A percentile compares a stretch with the other conserved stretches of the same genome.
phyloP scores from a whole-genome alignment of 2,329 filamentous ascomycete species.

The Epichloe coenophiala region DNA sequence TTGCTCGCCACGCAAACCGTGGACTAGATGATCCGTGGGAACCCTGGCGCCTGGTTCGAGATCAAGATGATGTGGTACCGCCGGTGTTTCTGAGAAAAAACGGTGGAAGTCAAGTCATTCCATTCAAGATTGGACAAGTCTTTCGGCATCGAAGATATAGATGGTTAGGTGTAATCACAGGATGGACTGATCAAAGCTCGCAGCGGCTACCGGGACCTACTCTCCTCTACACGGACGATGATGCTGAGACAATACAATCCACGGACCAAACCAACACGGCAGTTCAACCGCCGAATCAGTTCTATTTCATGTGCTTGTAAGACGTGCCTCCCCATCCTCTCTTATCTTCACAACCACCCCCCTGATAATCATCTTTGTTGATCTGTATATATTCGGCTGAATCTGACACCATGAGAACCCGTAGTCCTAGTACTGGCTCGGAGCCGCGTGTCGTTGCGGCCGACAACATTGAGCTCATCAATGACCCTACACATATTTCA shows the following conservation, averaged over 20 bases:
- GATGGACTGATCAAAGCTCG: slow-evolving; percentile 54
- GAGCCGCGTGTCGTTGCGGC: slow-evolving; percentile 36
- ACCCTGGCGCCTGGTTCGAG: slow-evolving; percentile 23
- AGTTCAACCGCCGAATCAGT: slow-evolving; percentile 26
- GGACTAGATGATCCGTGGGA: slow-evolving; percentile 18
- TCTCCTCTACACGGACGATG: slow-evolving; percentile 11
- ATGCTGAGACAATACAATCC: slow-evolving; percentile 14
- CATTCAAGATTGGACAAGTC: slow-evolving; percentile 64
- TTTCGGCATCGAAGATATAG: slow-evolving; percentile 71
- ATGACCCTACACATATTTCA: slow-evolving; percentile 31
- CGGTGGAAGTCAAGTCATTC: slow-evolving; percentile 11
- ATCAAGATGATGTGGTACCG: slow-evolving; percentile 30
- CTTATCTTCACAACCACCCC: neutral
- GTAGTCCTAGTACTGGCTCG: slow-evolving; percentile 19
- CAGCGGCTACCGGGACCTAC: slow-evolving; percentile 15
- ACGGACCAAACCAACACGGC: slow-evolving; percentile 5
- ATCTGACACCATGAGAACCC: neutral
- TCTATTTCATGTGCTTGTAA: slow-evolving; percentile 73
- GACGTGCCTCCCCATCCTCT: slow-evolving; percentile 22
- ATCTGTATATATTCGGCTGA: neutral
- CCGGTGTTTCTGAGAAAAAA: slow-evolving; percentile 18
- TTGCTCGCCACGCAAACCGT: slow-evolving; percentile 14
- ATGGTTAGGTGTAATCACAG: slow-evolving; percentile 71
- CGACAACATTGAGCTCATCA: slow-evolving; percentile 61
- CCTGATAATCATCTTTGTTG: neutral